Conservation (phyloP, 768 basidiomycete genomes). For the Solioccasus polychromus region DNA sequence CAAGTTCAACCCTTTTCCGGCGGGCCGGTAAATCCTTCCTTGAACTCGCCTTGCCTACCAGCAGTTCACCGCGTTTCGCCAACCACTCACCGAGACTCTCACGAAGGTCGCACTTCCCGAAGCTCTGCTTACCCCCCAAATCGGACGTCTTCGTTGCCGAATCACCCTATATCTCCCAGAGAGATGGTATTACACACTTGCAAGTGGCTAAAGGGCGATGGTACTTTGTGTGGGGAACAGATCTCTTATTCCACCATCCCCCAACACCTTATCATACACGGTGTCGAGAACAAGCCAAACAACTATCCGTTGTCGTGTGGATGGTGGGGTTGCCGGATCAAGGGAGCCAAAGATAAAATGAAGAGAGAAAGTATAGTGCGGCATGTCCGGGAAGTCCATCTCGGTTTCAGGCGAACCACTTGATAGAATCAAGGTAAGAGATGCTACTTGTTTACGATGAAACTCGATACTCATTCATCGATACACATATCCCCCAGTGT, state of each 20-base stretch:
- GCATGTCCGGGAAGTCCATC: slow-evolving; percentile 2
- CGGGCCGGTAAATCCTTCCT: no score
- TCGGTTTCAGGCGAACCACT: no score
- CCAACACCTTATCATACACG: slow-evolving; percentile 3
- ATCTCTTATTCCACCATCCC: neutral
- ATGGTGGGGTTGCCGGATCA: neutral
- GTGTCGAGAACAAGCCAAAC: neutral
- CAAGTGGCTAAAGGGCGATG: neutral
- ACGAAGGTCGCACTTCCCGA: no score
- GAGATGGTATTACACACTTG: neutral
- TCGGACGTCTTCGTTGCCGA: neutral
- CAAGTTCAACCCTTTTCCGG: no score
- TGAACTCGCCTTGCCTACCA: no score
- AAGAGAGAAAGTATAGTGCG: slow-evolving; percentile 2
- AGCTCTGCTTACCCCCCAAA: neutral
- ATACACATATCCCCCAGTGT: no score
- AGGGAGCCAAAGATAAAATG: neutral
- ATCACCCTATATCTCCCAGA: neutral
- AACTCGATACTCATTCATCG: no score
- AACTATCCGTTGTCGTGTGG: neutral
- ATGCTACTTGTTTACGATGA: no score
- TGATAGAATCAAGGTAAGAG: no score
- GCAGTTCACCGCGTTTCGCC: no score
- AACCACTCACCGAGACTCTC: no score
- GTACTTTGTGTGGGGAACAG: neutral